Evolutionary conservation across 2,329 filamentous ascomycete species (phyloP).

Genomic region (Aspergillaceae sp.): DNA sequence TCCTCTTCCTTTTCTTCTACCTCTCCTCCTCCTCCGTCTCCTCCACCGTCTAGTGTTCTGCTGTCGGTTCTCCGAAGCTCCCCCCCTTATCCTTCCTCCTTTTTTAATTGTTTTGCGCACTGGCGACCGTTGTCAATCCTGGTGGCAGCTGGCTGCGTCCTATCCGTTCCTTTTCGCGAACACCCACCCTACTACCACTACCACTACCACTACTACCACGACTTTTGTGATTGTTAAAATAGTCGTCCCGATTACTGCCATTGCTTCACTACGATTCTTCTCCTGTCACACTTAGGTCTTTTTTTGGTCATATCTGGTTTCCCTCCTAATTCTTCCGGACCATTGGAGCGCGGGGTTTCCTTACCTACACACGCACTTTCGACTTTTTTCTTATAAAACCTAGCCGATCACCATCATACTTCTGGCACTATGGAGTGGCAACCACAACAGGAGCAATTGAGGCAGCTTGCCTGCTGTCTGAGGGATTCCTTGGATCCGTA

Average conservation of each 20-base stretch:
- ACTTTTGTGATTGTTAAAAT: too few relatives aligned
- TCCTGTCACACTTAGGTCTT: not conserved
- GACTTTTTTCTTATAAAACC: constrained; percentile 1
- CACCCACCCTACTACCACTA: not conserved
- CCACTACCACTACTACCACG: too few relatives aligned
- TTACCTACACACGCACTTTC: constrained; percentile 11
- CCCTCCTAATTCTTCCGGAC: not conserved
- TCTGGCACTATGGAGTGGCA: constrained; percentile 71
- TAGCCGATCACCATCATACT: constrained; percentile 1
- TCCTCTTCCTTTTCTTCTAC: not conserved
- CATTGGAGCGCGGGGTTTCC: constrained; percentile 12
- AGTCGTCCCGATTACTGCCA: too few relatives aligned
- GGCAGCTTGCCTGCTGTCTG: constrained; percentile 80
- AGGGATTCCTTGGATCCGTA: constrained; percentile 85
- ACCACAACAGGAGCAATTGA: constrained; percentile 75
- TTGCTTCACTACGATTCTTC: too few relatives aligned
- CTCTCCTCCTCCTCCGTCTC: not conserved
- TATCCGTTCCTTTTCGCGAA: not conserved
- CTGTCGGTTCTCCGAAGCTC: not conserved
- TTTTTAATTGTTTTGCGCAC: not conserved
- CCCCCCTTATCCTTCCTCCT: not conserved
- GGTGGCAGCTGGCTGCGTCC: not conserved
- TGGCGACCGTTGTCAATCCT: not conserved
- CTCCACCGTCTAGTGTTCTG: not conserved
- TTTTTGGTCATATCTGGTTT: not conserved